Conservation (phyloP, 306 rosid species). For the Leucaena leucocephala region DNA sequence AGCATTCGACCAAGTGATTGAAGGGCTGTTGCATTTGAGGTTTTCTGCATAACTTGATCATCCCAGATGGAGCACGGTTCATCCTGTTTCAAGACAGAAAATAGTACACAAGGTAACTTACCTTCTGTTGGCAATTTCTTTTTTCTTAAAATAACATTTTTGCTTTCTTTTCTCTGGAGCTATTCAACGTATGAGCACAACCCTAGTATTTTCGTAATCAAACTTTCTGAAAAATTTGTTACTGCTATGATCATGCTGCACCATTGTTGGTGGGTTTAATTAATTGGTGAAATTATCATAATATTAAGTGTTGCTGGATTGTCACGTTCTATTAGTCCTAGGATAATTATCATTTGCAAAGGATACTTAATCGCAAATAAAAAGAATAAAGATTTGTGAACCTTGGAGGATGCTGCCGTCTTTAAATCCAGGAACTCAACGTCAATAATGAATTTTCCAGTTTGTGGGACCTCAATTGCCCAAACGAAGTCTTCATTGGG, state of each 20-base stretch:
- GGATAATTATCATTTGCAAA: neutral
- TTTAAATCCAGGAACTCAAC: conserved; percentile 76
- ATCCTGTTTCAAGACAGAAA: conserved; percentile 44
- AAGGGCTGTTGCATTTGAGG: conserved; percentile 57
- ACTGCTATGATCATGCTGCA: neutral
- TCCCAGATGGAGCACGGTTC: conserved; percentile 70
- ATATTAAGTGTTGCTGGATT: neutral
- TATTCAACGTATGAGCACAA: neutral
- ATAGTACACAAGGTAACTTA: neutral
- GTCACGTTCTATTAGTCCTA: neutral
- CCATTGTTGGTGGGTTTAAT: neutral
- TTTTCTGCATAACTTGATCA: conserved; percentile 44
- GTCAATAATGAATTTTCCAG: conserved; percentile 71
- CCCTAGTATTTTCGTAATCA: neutral
- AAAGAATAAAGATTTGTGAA: conserved; percentile 16
- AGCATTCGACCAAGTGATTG: conserved; percentile 63
- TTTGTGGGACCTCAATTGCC: conserved; percentile 64
- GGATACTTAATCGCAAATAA: neutral
- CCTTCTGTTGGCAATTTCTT: neutral
- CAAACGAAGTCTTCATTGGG: conserved; percentile 69
- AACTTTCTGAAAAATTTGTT: neutral
- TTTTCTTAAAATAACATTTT: no score
- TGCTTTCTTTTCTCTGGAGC: no score
- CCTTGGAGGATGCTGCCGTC: conserved; percentile 48
- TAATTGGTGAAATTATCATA: neutral